Evolutionary conservation across 768 basidiomycete species (phyloP), one percentile per base, ranked within the genome.

Genomic region (Boletus bicolor): DNA sequence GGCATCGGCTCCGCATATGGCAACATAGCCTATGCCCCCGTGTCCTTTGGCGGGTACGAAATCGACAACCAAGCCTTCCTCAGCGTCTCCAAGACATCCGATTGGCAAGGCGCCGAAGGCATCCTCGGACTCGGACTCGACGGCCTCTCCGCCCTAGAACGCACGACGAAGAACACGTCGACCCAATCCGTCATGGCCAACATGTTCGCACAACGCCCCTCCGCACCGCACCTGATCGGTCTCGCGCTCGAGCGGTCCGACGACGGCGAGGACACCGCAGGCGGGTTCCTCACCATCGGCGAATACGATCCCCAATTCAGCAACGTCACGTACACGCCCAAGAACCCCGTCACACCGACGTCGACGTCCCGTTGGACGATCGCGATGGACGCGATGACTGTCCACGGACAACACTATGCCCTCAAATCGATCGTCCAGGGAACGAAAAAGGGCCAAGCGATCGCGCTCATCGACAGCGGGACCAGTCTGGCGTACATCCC

Each of bases 391-490:
- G 72, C 70, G 5, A 68, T 80, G 53, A 59, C 55, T 15, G 70
- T 79, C 12, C 69, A 74, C 52, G 72, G 70, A 0, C 56, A 57
- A n/a, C n/a, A 49, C 0, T 39, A 72, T 19, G 21, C 52, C 0
- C 61, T 79, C 47, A 55, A 46, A 5, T 75, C 78, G 0, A 43
- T n/a, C n/a, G 66, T 72, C 34, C 43, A 55, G 2, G 68, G 66
- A 3, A 66, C 72, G 5, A 69, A 75, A 7, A 54, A 57, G 0
- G 75, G 69, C 1, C 61, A 68, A 1, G 63, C 68, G n/a, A 66
- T 74, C 15, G 68, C 75, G 10, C 65, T 79, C 10, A 62, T 79
- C 39, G 79, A 79, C 43, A 80, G 76, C 5, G 79, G 78, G 26
- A 75, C 74, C 14, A 78, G 78, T 41, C 58, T 64, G 26, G 72